Base-by-base conservation (phyloP, 441 rosid genomes). In the Populus tomentosa region DNA sequence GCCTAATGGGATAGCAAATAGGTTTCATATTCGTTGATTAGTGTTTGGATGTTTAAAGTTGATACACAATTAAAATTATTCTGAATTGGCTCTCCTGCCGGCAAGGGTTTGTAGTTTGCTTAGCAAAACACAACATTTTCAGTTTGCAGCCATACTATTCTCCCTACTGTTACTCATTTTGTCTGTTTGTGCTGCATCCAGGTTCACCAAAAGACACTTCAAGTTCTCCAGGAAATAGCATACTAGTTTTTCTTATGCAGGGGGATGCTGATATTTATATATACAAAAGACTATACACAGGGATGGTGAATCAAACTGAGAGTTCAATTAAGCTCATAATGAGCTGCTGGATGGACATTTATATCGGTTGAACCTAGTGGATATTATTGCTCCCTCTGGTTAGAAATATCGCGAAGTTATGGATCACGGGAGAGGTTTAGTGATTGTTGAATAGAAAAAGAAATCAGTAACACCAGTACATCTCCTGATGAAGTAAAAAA, bases 181-280 rank as follows among this genome's bases (percentile, higher is more conserved):
- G 63, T 80, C 75, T 67, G 50, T 75, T 75, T 69, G 59, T 78
- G 78, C 67, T 82, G 65, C 68, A 69, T 73, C 59, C 85, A 94
- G 98, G 99, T 94, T 82, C 99, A 94, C 85, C 91, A 94, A 79
- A 92, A 92, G 80, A 96, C 99, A 6, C 92, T 96, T 69, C 86
- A 89, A 85, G 81, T 94, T 82, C 97, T 96, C 67, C 91, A 94
- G 88, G 99, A 92, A 83, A 91, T 96, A 72, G 97, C 99, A 35
- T 96, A 85, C 82, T 92, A 89, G 78, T 67, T 53, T 79, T 80
- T 36, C 30, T 23, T 35, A 36, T 16, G 78, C 69, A 77, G 66
- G 80, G 65, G 80, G 65, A 67, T 24, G 33, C 30, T 11, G 69
- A 65, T 65, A 65, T 36, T 42, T 53, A 18, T 53, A 14, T 14